Evolutionary conservation across 2,329 filamentous ascomycete genomes (phyloP).

Genomic region (Scorias spongiosa): DNA sequence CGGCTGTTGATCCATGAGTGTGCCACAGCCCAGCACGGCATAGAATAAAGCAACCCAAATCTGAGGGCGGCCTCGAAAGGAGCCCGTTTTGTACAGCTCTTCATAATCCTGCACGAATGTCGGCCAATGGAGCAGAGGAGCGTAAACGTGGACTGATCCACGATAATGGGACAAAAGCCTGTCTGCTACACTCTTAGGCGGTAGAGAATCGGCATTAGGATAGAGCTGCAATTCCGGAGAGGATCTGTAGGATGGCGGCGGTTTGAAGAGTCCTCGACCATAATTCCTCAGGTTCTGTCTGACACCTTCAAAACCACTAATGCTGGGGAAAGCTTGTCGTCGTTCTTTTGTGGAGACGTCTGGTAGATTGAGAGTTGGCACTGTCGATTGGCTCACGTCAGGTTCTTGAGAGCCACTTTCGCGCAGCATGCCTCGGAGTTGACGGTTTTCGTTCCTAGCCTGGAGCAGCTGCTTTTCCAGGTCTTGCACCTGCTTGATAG

Average conservation of each 20-base stretch:
- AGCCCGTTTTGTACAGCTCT: constrained; percentile 52
- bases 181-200: constrained; percentile 54
- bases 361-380: constrained; percentile 19
- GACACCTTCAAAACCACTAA: constrained; percentile 56
- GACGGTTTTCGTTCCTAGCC: constrained; percentile 64
- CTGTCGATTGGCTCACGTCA: constrained; percentile 24
- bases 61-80: constrained; percentile 44
- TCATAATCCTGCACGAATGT: constrained; percentile 65
- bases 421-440: constrained; percentile 49
- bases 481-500: constrained; percentile 97
- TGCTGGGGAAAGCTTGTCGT: constrained; percentile 43
- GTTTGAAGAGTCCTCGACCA: constrained; percentile 65
- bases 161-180: constrained; percentile 63
- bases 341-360: constrained; percentile 34
- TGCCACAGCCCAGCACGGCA: constrained; percentile 67
- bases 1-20: constrained; percentile 49
- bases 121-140: constrained; percentile 80
- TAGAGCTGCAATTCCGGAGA: constrained; percentile 29
- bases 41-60: constrained; percentile 73
- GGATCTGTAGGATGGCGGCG: constrained; percentile 52
- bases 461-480: constrained; percentile 79
- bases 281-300: constrained; percentile 57
- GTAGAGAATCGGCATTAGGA: constrained; percentile 40
- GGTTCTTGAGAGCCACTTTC: constrained; percentile 29
- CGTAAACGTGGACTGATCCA: constrained; percentile 58